These are phyloP conservation scores for Lotus japonicus DNA, from an alignment of 306 rosid species.

Conservation along the genomic window DNA sequence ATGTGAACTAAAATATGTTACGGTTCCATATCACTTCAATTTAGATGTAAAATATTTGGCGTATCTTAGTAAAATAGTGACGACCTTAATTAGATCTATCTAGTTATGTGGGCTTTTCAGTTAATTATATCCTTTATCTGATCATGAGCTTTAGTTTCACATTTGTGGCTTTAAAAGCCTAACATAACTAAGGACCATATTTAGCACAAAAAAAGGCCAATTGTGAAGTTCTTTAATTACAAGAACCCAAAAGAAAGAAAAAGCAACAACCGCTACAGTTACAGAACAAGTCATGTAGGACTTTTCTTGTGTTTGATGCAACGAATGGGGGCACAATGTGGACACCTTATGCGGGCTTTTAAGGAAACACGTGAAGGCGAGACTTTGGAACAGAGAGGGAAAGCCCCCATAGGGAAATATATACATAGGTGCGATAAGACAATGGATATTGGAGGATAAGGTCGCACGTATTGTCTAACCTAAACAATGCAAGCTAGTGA, in stretches of 20 bases:
- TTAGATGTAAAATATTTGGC: no score
- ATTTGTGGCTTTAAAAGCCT: not conserved
- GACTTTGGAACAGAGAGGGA: constrained; percentile 2
- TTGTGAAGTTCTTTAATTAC: not conserved
- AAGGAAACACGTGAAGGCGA: constrained; percentile 22
- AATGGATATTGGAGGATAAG: not conserved
- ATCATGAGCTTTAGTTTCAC: not conserved
- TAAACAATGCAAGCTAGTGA: not conserved
- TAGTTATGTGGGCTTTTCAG: not conserved
- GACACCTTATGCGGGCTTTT: not conserved
- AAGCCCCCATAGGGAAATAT: not conserved
- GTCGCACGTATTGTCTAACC: not conserved
- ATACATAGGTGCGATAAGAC: not conserved
- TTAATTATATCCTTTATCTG: not conserved
- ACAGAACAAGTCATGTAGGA: constrained; percentile 14
- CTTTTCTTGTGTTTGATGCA: constrained; percentile 17
- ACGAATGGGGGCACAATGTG: not conserved
- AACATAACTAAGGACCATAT: not conserved
- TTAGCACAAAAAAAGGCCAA: not conserved
- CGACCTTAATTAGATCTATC: no score
- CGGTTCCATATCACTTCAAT: no score
- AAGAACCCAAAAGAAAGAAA: not conserved
- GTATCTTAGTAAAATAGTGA: no score
- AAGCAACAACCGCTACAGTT: not conserved
- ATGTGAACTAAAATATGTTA: no score